A percentile compares a stretch with the other conserved stretches of the same genome.
phyloP scores from a whole-genome alignment of 495 filamentous ascomycete genomes.

The Ascodesmis nigricans region DNA sequence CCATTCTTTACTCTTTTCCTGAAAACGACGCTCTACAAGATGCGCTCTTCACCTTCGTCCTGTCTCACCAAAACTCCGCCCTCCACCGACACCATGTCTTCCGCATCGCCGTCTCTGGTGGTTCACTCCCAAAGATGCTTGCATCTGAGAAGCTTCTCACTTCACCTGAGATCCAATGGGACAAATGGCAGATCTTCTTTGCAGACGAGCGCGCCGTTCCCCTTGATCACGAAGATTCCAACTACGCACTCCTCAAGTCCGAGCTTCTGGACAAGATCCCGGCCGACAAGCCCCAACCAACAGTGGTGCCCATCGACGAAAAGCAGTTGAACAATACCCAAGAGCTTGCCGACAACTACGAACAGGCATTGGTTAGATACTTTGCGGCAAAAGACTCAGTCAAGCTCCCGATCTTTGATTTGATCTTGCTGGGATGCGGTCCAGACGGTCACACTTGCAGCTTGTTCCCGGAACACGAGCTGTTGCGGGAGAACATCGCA shows the following conservation, averaged over 20 bases:
- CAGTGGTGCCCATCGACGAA: conserved; percentile 55
- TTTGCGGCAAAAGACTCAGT: conserved; percentile 74
- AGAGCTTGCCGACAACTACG: conserved; percentile 83
- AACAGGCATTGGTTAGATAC: conserved; percentile 59
- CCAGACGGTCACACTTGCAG: conserved; percentile 96
- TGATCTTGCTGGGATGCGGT: conserved; percentile 76
- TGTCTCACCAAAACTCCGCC: conserved; percentile 55
- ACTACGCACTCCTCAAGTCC: conserved; percentile 68
- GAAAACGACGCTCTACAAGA: conserved; percentile 43
- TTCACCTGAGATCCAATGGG: conserved; percentile 40
- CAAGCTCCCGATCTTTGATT: conserved; percentile 80
- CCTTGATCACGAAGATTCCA: conserved; percentile 77
- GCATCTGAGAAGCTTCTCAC: conserved; percentile 53
- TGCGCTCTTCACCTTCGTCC: conserved; percentile 56
- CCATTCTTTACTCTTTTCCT: conserved; percentile 67
- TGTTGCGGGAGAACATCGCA: conserved; percentile 69
- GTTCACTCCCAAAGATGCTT: conserved; percentile 73
- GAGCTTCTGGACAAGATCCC: conserved; percentile 80
- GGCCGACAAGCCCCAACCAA: conserved; percentile 32
- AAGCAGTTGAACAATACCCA: conserved; percentile 56
- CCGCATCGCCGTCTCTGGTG: conserved; percentile 82
- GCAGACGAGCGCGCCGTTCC: conserved; percentile 91
- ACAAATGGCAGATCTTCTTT: conserved; percentile 94
- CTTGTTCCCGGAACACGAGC: conserved; percentile 71
- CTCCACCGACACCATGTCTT: conserved; percentile 60